These are phyloP conservation scores for Phytophthora podocarpi DNA, from an alignment of 352 stramenopile genomes.

Conservation along the genomic window DNA sequence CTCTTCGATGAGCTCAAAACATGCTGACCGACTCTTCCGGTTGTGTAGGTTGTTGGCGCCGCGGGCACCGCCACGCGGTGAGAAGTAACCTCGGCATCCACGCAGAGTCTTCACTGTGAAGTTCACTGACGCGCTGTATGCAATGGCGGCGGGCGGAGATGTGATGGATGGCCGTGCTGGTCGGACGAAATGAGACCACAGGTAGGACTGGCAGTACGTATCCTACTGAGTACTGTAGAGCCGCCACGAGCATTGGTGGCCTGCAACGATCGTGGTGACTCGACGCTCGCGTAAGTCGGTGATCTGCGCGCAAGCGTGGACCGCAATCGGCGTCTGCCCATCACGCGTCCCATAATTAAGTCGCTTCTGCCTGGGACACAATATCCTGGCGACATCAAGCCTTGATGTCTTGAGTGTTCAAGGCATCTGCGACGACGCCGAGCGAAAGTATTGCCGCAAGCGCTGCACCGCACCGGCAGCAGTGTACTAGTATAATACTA, in stretches of 20 bases:
- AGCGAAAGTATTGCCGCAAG: slow-evolving; percentile 9
- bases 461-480: background rate
- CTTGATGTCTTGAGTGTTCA: too few relatives aligned
- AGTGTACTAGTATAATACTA: too few relatives aligned
- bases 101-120: too few relatives aligned
- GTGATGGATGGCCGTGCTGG: background rate
- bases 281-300: slow-evolving; percentile 15
- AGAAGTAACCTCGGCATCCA: too few relatives aligned
- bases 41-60: too few relatives aligned
- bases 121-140: too few relatives aligned
- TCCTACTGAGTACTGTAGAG: too few relatives aligned
- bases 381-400: background rate
- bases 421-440: background rate
- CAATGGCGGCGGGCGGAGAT: background rate
- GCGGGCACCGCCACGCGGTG: too few relatives aligned
- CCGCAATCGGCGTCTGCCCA: slow-evolving; percentile 4
- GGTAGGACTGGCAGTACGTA: background rate
- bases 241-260: too few relatives aligned
- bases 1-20: too few relatives aligned
- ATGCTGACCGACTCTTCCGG: too few relatives aligned
- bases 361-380: slow-evolving; percentile 15
- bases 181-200: background rate
- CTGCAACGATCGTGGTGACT: too few relatives aligned
- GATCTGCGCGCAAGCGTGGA: background rate
- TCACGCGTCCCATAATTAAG: slow-evolving; percentile 8